Evolutionary conservation across 1,284 basidiomycete genomes (phyloP), one percentile per base, ranked within the genome.

Genomic region (Boletellus deceptivus): DNA sequence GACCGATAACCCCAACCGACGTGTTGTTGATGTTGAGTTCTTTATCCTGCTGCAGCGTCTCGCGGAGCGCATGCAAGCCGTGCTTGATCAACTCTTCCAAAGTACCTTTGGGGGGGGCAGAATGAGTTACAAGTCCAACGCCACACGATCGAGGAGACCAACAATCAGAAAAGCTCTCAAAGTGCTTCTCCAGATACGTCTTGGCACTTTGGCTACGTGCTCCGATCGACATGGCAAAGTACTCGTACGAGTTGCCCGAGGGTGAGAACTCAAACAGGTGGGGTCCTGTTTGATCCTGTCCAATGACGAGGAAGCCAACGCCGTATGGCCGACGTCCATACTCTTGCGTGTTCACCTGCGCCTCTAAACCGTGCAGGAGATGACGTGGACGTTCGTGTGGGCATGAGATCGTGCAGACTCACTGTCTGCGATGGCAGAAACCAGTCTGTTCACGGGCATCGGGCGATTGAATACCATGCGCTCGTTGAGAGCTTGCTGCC

Each of bases 211-310:
- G 97, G 70, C 88, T 93, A 44, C 97, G 84, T 16, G 97, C 97
- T 46, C 97, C 97, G 70, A 99, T 98, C 27, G 93, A 95, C 84
- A 98, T 97, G 40, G 97, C 97, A 68, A 88, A 94, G 75, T 98
- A 99, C 72, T 99, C 97, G 69, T 96, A 98, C 45, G 93, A 93
- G 67, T 93, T 97, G 25, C 97, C 97, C 0, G 95, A 91, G 1
- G 97, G 97, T 1, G 92, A 94, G 75, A 99, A 99, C 71, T 99
- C 97, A 73, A 93, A 98, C 42, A 99, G 83, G 72, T 99, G 97
- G 10, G 97, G 95, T 1, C 97, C 97, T 27, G 88, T 86, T 65
- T 92, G 87, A 73, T 99, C 97, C 65, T 91, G 84, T 8, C 97
- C 97, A 60, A 97, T 91, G 58, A 99, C 94, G 50, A 99, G 86